Evolutionary conservation across 441 rosid species (phyloP).

Genomic region (Erodium texanum): DNA sequence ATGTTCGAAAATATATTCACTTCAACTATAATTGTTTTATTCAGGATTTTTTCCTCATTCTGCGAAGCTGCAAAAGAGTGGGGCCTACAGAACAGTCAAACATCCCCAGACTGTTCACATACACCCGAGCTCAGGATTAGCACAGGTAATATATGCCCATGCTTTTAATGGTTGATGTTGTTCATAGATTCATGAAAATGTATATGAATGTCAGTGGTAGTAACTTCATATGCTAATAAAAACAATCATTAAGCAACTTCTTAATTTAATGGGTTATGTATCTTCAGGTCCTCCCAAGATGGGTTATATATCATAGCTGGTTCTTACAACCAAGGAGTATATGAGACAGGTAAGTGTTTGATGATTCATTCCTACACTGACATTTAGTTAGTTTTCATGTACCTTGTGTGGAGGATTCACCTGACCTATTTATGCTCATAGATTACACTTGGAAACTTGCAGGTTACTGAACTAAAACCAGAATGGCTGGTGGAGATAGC

Average conservation of each 20-base stretch:
- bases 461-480: slow-evolving; percentile 94
- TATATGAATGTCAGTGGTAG: background rate
- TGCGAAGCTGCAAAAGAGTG: slow-evolving; percentile 81
- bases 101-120: slow-evolving; percentile 87
- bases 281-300: slow-evolving; percentile 74
- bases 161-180: background rate
- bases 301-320: slow-evolving; percentile 88
- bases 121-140: slow-evolving; percentile 92
- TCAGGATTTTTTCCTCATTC: slow-evolving; percentile 93
- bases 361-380: background rate
- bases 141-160: slow-evolving; percentile 47
- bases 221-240: background rate
- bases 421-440: slow-evolving; percentile 7
- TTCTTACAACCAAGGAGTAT: slow-evolving; percentile 87
- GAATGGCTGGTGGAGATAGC: slow-evolving; percentile 98
- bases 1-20: slow-evolving; percentile 6
- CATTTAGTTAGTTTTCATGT: slow-evolving; percentile 11
- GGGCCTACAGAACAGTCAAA: slow-evolving; percentile 83
- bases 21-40: slow-evolving; percentile 16
- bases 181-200: background rate
- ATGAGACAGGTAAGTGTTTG: slow-evolving; percentile 67
- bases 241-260: no score
- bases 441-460: slow-evolving; percentile 31
- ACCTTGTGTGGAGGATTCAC: slow-evolving; percentile 3
- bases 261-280: slow-evolving; percentile 1